Conservation (phyloP, 345 rosid species). For the Mallotus nudiflorus region DNA sequence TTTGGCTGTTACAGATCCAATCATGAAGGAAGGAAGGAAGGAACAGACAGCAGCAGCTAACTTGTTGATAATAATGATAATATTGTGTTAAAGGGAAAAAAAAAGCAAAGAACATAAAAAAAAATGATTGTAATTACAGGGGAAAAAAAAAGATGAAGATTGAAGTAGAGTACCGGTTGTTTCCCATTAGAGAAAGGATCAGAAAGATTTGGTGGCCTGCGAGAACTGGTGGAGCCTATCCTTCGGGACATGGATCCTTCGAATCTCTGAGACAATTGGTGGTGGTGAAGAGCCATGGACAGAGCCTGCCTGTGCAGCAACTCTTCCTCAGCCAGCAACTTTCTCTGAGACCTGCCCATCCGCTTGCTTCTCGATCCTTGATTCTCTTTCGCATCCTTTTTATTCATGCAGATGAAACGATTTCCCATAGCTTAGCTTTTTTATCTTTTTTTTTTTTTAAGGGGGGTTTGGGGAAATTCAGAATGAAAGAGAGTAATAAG, state of each 20-base stretch:
- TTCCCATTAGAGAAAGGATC: conserved; percentile 75
- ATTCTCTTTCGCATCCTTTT: conserved; percentile 54
- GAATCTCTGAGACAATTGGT: conserved; percentile 83
- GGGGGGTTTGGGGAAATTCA: no score
- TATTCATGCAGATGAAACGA: conserved; percentile 63
- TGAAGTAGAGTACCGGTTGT: no score
- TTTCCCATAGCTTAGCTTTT: no score
- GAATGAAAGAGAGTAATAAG: no score
- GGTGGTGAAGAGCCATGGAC: conserved; percentile 92
- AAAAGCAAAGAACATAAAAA: no score
- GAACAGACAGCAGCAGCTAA: no score
- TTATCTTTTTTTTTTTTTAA: no score
- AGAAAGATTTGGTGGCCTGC: conserved; percentile 51
- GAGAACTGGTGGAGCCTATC: conserved; percentile 75
- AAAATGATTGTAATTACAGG: no score
- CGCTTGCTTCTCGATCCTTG: conserved; percentile 78
- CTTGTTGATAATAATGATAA: no score
- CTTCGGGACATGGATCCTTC: conserved; percentile 99
- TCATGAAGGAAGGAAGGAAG: neutral
- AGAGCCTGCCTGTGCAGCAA: conserved; percentile 84
- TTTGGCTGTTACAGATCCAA: no score
- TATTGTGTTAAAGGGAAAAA: neutral
- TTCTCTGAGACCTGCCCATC: conserved; percentile 80
- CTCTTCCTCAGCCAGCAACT: conserved; percentile 83
- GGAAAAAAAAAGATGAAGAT: conserved; percentile 26